These are phyloP conservation scores for Cercospora sesami DNA, from an alignment of 2,329 filamentous ascomycete genomes.

Conservation along the genomic window DNA sequence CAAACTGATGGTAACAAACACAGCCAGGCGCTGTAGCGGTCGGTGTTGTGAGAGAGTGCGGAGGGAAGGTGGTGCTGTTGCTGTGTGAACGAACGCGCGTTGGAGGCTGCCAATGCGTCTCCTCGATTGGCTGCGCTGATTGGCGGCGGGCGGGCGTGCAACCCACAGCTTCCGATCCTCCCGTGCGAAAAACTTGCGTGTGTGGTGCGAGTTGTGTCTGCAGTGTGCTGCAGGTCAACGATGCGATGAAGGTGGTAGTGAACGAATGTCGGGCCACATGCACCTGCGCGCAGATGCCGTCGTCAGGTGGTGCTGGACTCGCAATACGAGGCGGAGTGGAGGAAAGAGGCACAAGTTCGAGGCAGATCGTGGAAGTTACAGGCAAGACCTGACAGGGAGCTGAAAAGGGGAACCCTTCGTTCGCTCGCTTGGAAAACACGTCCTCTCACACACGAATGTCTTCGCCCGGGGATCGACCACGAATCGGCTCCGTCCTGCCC, in stretches of 20 bases:
- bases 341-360: slow-evolving; percentile 17
- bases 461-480: slow-evolving; percentile 11
- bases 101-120: slow-evolving; percentile 32
- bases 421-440: slow-evolving; percentile 5
- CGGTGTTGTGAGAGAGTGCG: slow-evolving; percentile 22
- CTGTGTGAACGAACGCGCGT: slow-evolving; percentile 37
- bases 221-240: neutral
- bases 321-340: slow-evolving; percentile 22
- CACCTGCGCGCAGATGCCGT: neutral
- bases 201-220: neutral
- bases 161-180: slow-evolving; percentile 1
- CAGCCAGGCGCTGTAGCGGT: slow-evolving; percentile 1
- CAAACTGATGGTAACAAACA: neutral
- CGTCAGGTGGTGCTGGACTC: slow-evolving; percentile 3
- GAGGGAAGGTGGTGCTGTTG: slow-evolving; percentile 28
- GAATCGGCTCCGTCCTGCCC: slow-evolving; percentile 6
- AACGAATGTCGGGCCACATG: neutral
- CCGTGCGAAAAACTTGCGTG: neutral
- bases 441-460: neutral
- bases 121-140: slow-evolving; percentile 30
- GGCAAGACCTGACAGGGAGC: slow-evolving; percentile 9
- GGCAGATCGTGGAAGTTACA: slow-evolving; percentile 15
- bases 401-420: neutral
- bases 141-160: slow-evolving; percentile 25
- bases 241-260: neutral